Base-by-base conservation (phyloP, 1,284 basidiomycete species). In the Ganoderma meredithae region DNA sequence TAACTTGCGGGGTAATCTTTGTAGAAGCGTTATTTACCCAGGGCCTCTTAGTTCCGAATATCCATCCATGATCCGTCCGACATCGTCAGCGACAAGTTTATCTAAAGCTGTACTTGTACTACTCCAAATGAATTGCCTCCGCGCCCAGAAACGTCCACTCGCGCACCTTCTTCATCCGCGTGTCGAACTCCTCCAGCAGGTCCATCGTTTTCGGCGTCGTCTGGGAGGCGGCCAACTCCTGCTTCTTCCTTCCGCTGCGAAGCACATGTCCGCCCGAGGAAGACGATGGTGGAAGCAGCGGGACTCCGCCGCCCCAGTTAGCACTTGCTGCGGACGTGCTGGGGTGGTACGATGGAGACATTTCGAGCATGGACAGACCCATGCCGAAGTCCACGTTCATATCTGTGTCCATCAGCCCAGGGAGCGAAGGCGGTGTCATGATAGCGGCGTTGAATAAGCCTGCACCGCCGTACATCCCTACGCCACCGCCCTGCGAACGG, bases 181-280 rank as follows among this genome's bases (percentile, higher is more conserved):
- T 22, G 55, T 78, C 74, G 60, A 65, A 78, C 47, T 75, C 70
- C 2, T 63, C 65, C 13, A 77, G 61, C 19, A 73, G 62, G 44
- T 71, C 66, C 47, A 59, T 60, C 12, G 27, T 40, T 15, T 31
- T 43, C 40, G 40, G n/a, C 8, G 43, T 17, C 7, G 53, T 12
- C 31, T 33, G 15, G 15, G 31, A 39, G 12, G 33, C 36, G 10
- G 47, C 52, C 22, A 22, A 4, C 47, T 39, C 15, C 27, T 52
- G 19, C 49, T 53, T 47, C 8, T 39, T 41, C 49, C 13, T 22
- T 40, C 39, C 47, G 62, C 22, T 31, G 19, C 60, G 60, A 31
- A n/a, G 39, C 25, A 40, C 39, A 40, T 62, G 60, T 3, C 41
- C 25, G 31, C 22, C 22, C 10, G 47, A 25, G 12, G 47, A 49